These are phyloP conservation scores for Angomonas ambiguus DNA, from an alignment of 208 protist genomes.

Conservation along the genomic window DNA sequence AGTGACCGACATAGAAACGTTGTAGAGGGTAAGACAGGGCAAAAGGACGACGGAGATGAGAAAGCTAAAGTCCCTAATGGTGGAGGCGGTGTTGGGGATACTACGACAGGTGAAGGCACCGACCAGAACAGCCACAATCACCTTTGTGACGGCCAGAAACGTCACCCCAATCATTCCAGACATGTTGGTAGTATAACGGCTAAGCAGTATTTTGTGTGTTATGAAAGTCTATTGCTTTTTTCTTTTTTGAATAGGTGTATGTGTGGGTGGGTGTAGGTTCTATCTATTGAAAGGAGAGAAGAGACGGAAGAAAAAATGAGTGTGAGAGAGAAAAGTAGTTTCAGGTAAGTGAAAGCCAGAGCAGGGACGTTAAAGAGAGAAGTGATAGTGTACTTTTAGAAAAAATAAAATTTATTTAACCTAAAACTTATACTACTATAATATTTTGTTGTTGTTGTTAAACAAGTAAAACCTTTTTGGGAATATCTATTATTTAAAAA, in stretches of 20 bases:
- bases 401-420: too few relatives aligned
- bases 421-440: too few relatives aligned
- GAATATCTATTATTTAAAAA: background rate
- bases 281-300: too few relatives aligned
- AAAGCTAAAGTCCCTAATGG: conserved; percentile 63
- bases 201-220: background rate
- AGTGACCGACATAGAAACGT: conserved; percentile 39
- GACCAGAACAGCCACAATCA: conserved; percentile 69
- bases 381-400: too few relatives aligned
- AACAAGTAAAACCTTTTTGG: too few relatives aligned
- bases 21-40: conserved; percentile 59
- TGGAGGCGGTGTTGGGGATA: conserved; percentile 44
- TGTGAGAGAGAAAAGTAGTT: too few relatives aligned
- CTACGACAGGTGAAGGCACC: conserved; percentile 45
- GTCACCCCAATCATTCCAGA: conserved; percentile 55
- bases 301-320: too few relatives aligned
- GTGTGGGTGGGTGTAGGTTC: too few relatives aligned
- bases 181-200: background rate
- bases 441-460: too few relatives aligned
- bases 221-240: background rate
- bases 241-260: too few relatives aligned
- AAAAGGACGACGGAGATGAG: conserved; percentile 61
- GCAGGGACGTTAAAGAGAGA: too few relatives aligned
- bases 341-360: too few relatives aligned
- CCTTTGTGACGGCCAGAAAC: conserved; percentile 65